These are phyloP conservation scores for Fragilariopsis cylindrus DNA, from an alignment of 108 stramenopile genomes.

Conservation along the genomic window DNA sequence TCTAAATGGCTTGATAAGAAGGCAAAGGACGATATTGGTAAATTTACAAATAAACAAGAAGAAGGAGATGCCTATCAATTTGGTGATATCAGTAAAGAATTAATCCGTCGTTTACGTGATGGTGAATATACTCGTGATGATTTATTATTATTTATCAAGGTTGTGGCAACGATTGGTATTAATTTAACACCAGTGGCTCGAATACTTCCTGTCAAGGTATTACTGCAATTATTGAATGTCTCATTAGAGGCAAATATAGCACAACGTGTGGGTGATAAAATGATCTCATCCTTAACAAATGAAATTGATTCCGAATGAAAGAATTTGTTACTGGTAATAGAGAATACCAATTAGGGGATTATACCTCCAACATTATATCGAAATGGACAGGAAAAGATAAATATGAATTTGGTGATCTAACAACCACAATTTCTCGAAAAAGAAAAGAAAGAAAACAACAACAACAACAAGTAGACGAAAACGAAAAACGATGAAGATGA, in stretches of 20 bases:
- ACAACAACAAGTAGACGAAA: neutral
- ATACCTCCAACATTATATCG: slow-evolving; percentile 15
- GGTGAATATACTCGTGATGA: slow-evolving; percentile 30
- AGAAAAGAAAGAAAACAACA: neutral
- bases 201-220: slow-evolving; percentile 20
- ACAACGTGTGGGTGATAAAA: slow-evolving; percentile 17
- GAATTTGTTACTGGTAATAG: slow-evolving; percentile 32
- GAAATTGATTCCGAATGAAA: slow-evolving; percentile 42
- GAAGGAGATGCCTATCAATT: slow-evolving; percentile 47
- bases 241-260: slow-evolving; percentile 23
- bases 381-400: slow-evolving; percentile 68
- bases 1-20: slow-evolving; percentile 39
- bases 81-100: slow-evolving; percentile 59
- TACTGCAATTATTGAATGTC: slow-evolving; percentile 21
- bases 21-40: slow-evolving; percentile 51
- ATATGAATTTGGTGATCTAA: slow-evolving; percentile 75
- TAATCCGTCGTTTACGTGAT: slow-evolving; percentile 18
- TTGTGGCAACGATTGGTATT: slow-evolving; percentile 18
- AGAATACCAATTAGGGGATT: slow-evolving; percentile 32
- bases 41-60: slow-evolving; percentile 55
- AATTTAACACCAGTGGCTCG: slow-evolving; percentile 20
- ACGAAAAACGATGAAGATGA: neutral
- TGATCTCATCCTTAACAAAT: slow-evolving; percentile 7
- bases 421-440: slow-evolving; percentile 35
- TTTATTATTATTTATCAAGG: slow-evolving; percentile 21